Conservation (phyloP, 139 green algal species). For the Desmodesmus armatus region DNA sequence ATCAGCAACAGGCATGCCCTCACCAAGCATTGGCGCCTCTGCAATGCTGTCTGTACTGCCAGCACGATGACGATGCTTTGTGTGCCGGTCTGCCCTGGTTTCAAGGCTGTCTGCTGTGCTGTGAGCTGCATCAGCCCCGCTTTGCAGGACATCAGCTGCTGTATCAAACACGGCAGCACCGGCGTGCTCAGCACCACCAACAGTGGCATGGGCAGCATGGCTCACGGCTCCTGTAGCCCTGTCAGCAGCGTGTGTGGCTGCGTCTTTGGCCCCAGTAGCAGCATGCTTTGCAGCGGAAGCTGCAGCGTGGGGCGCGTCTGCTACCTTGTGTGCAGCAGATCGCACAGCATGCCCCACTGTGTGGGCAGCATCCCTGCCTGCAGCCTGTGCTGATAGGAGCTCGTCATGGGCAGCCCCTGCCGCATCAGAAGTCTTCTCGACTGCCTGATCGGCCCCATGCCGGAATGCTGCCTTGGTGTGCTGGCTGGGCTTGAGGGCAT, state of each 20-base stretch:
- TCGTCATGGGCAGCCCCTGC: not conserved
- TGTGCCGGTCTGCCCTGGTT: not conserved
- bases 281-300: not conserved
- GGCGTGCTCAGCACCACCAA: not conserved
- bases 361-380: not conserved
- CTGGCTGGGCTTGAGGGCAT: not conserved
- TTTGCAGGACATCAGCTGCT: not conserved
- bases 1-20: not conserved
- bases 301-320: no score
- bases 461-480: not conserved
- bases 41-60: not conserved
- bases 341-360: not conserved
- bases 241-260: not conserved
- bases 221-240: not conserved
- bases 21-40: not conserved
- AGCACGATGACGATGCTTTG: not conserved
- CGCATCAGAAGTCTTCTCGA: not conserved
- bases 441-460: not conserved
- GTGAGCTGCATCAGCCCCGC: slow-evolving; percentile 1
- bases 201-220: not conserved
- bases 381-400: not conserved
- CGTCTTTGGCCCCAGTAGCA: not conserved
- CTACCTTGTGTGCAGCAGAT: not conserved
- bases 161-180: not conserved
- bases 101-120: not conserved